A percentile compares a stretch with the other conserved stretches of the same genome.
These are phyloP conservation scores for Epichloe gansuensis DNA, from an alignment of 2,329 filamentous ascomycete genomes.

Conservation along the genomic window DNA sequence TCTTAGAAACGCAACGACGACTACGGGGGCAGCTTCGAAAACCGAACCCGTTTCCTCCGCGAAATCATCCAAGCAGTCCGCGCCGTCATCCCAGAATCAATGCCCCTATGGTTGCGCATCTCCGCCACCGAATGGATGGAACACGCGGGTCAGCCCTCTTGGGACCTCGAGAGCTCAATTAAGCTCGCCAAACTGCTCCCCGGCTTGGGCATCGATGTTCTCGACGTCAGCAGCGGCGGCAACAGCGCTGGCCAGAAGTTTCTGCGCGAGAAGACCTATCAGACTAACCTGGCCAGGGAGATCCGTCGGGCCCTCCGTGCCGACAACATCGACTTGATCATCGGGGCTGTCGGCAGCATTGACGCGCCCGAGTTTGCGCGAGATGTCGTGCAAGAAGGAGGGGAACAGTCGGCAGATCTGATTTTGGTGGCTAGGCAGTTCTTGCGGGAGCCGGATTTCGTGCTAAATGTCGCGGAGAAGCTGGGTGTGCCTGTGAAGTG, in stretches of 20 bases:
- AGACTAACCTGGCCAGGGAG: conserved; percentile 57
- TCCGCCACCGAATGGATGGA: conserved; percentile 68
- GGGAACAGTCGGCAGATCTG: conserved; percentile 42
- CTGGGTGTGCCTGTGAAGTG: conserved; percentile 58
- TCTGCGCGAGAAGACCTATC: conserved; percentile 51
- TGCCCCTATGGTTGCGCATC: conserved; percentile 61
- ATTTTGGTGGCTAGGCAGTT: conserved; percentile 64
- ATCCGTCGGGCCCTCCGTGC: conserved; percentile 53
- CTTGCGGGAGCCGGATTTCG: conserved; percentile 68
- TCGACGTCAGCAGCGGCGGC: conserved; percentile 71
- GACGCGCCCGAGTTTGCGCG: conserved; percentile 56
- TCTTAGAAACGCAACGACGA: conserved; percentile 28
- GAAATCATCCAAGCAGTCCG: conserved; percentile 47
- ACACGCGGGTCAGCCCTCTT: not conserved
- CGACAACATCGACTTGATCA: conserved; percentile 40
- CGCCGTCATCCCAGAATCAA: conserved; percentile 46
- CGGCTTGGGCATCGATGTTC: conserved; percentile 61
- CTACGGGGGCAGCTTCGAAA: conserved; percentile 37
- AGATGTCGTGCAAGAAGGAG: conserved; percentile 35
- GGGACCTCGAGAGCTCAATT: conserved; percentile 28
- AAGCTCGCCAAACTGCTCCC: conserved; percentile 58
- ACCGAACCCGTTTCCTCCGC: conserved; percentile 38
- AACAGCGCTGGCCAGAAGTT: conserved; percentile 52
- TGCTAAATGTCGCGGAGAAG: conserved; percentile 59
- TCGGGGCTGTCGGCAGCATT: conserved; percentile 66